Percentiles rank a stretch among this genome's conserved stretches.
phyloP scores from a whole-genome alignment of 345 rosid species.

The Barbarea vulgaris region DNA sequence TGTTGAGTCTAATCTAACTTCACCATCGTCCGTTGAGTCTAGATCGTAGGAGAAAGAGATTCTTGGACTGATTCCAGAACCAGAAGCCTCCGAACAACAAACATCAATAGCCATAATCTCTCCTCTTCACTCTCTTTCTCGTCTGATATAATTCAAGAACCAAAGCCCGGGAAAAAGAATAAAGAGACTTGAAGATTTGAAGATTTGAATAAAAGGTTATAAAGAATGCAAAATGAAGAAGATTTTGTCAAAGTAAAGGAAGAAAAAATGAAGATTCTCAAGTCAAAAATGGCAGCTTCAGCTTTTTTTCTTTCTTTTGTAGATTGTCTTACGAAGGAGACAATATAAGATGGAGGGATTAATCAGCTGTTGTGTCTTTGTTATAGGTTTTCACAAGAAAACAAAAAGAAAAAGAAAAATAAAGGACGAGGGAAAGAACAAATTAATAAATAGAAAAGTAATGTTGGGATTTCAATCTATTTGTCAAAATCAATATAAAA shows the following conservation, averaged over 20 bases:
- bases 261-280: slow-evolving; percentile 24
- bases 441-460: slow-evolving; percentile 18
- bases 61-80: slow-evolving; percentile 65
- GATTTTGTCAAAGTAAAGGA: slow-evolving; percentile 36
- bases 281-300: slow-evolving; percentile 68
- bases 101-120: slow-evolving; percentile 72
- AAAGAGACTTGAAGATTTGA: slow-evolving; percentile 15
- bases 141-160: neutral
- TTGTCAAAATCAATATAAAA: slow-evolving; percentile 59
- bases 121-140: neutral
- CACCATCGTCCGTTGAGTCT: slow-evolving; percentile 42
- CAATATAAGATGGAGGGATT: slow-evolving; percentile 35
- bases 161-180: slow-evolving; percentile 40
- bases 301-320: slow-evolving; percentile 36
- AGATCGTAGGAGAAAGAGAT: slow-evolving; percentile 78
- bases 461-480: slow-evolving; percentile 47
- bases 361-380: slow-evolving; percentile 2
- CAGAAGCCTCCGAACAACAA: slow-evolving; percentile 63
- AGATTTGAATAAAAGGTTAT: slow-evolving; percentile 35
- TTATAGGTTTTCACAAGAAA: slow-evolving; percentile 16
- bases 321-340: slow-evolving; percentile 17
- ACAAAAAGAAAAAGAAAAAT: slow-evolving; percentile 38
- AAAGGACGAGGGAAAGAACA: slow-evolving; percentile 26
- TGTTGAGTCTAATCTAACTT: slow-evolving; percentile 50
- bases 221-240: slow-evolving; percentile 21